phyloP scores from a whole-genome alignment of 225 moss, liverwort and hornwort species.

The Bryum argenteum region DNA sequence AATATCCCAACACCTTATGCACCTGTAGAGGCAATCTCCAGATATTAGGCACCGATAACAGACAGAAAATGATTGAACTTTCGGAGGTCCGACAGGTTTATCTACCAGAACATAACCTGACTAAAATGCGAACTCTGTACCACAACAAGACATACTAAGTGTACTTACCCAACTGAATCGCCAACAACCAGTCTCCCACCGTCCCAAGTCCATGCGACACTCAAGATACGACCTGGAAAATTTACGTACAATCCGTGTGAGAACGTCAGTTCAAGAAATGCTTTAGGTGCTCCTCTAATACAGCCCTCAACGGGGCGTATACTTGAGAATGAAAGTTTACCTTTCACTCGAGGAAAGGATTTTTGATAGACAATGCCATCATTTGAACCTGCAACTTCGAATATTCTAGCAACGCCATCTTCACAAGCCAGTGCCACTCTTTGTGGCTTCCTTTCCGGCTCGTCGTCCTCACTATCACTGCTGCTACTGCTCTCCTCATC shows the following conservation, averaged over 20 bases:
- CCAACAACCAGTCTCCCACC: conserved; percentile 71
- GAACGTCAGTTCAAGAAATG: not conserved
- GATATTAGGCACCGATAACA: not conserved
- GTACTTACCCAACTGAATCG: conserved; percentile 84
- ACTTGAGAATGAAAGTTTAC: conserved; percentile 26
- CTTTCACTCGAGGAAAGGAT: conserved; percentile 88
- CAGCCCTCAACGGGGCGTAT: not conserved
- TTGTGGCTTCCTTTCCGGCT: conserved; percentile 55
- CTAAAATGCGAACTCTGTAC: not conserved
- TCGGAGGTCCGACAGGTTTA: not conserved
- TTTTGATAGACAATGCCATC: conserved; percentile 74
- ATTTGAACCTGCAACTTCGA: conserved; percentile 60
- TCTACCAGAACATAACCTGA: not conserved
- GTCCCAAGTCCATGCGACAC: conserved; percentile 88
- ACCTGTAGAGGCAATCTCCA: conserved; percentile 47
- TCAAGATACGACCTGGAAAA: conserved; percentile 76
- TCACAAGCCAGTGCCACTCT: conserved; percentile 93
- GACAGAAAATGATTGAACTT: not conserved
- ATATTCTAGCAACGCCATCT: conserved; percentile 87
- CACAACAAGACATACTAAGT: conserved; percentile 4
- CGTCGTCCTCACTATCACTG: conserved; percentile 50
- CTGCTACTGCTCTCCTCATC: conserved; percentile 59
- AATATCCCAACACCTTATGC: conserved; percentile 94
- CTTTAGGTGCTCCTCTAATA: not conserved
- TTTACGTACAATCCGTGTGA: conserved; percentile 14